Evolutionary conservation across 805 yeast genomes (phyloP), one percentile per base, ranked within the genome.

Genomic region (Ogataea pignaliae): DNA sequence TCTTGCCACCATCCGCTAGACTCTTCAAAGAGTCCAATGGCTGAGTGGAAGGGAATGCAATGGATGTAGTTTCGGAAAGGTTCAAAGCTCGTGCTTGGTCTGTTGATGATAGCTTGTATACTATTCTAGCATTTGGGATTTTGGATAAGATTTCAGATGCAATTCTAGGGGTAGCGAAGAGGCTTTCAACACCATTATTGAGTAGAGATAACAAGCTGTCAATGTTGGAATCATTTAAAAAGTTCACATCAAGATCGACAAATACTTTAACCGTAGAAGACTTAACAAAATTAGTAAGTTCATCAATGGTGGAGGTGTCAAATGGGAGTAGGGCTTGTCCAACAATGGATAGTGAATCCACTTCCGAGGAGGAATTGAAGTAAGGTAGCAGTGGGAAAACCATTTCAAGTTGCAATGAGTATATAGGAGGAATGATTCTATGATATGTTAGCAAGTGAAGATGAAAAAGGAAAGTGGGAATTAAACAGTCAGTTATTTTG

Each of bases 121-220:
- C 56, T 14, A 66, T 45, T 49, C 70, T 55, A 26, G 65, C 67
- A 42, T 58, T 60, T 42, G 71, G 69, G 35, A 66, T 59, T 29
- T 50, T 52, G 6, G 47, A 45, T n/a, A 45, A n/a, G 32, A 64
- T 60, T 11, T 34, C 40, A 4, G 41, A 18, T 7, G 60, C 60
- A 37, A 42, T 41, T 15, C 40, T 40, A 5, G 43, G 37, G 14
- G 50, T 42, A 0, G 61, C 63, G 50, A 64, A 57, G 3, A 64
- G 39, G 4, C 49, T 55, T 10, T 41, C 39, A 21, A 60, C 56
- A 28, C 69, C 69, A 41, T 58, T 64, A 43, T 65, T 65, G 42
- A 56, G 56, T 29, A 64, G 41, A 1, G 36, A n/a, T 10, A 65
- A 40, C 9, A 60, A 26, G 6, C 40, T 39, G 14, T 60, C 59